Evolutionary conservation across 768 basidiomycete species (phyloP), one percentile per base, ranked within the genome.

Genomic region (Botryobasidium botryosum): DNA sequence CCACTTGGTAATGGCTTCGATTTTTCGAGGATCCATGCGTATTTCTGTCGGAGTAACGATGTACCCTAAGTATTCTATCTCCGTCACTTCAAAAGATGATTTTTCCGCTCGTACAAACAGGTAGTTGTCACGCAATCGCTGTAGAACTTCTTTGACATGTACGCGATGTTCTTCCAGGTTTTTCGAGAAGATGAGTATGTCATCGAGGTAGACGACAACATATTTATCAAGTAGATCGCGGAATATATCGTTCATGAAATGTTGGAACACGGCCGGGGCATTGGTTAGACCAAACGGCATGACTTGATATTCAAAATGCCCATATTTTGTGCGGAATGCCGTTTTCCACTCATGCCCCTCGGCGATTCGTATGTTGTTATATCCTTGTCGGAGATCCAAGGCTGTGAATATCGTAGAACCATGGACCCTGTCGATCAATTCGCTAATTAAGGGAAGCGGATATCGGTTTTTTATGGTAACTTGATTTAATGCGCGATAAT

Each of bases 1-100:
- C 58, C 58, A 59, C 13, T 44, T 35, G 17, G 31, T 6, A 20
- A 60, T 41, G 3, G 58, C 46, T 2, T 48, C 33, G n/a, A 59
- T 32, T 38, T 60, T 60, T 15, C 1, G 24, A 4, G 38, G 25
- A 33, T 55, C 52, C 58, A 60, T 59, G 7, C 0, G 1, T 29
- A 56, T 25, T 20, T 28, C 25, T 4, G 24, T 20, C 3, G 13
- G 1, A 13, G 15, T 35, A 18, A 47, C 43, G 23, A 32, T 20
- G 39, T 44, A 24, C n/a, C 47, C 47, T 10, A 48, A 46, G 31
- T 41, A 49, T 3, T 49, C 44, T 10, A 45, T 46, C 24, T 37
- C 27, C 2, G 5, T 26, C 7, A 35, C 15, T 3, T 25, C 13
- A 43, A 48, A 48, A 6, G 35, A n/a, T 32, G 43, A 45, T 28